Conservation (phyloP, 306 rosid species). For the Rosa multiflora region DNA sequence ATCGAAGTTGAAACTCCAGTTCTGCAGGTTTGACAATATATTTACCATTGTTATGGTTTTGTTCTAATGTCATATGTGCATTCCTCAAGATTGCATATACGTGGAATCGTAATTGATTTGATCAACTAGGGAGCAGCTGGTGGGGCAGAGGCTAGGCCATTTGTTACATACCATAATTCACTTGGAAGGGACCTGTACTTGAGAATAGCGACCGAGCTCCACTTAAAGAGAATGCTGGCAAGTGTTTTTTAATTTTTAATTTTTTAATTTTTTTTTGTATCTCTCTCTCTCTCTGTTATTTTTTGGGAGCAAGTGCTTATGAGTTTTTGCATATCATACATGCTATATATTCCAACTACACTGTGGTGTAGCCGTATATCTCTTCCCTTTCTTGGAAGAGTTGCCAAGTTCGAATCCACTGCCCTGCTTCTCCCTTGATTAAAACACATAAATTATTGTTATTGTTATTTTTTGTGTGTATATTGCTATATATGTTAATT, state of each 20-base stretch:
- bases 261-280: not conserved
- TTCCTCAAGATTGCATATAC: constrained; percentile 15
- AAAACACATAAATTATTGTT: not conserved
- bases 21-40: constrained; percentile 71
- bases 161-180: constrained; percentile 90
- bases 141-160: constrained; percentile 98
- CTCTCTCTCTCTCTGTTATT: not conserved
- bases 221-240: constrained; percentile 98
- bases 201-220: constrained; percentile 97
- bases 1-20: constrained; percentile 98
- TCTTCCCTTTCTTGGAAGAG: not conserved
- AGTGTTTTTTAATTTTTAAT: constrained; percentile 22
- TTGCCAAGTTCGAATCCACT: not conserved
- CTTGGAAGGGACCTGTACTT: constrained; percentile 90
- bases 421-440: not conserved
- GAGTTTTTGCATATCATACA: not conserved
- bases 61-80: not conserved
- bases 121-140: constrained; percentile 93
- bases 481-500: not conserved
- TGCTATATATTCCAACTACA: not conserved
- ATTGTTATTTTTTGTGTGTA: not conserved
- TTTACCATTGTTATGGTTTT: not conserved
- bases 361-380: not conserved
- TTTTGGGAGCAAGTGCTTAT: not conserved
- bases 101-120: constrained; percentile 37